Percentiles rank a stretch among this genome's conserved stretches.
phyloP scores from a whole-genome alignment of 2,329 filamentous ascomycete species.

The Elsinoe batatas region DNA sequence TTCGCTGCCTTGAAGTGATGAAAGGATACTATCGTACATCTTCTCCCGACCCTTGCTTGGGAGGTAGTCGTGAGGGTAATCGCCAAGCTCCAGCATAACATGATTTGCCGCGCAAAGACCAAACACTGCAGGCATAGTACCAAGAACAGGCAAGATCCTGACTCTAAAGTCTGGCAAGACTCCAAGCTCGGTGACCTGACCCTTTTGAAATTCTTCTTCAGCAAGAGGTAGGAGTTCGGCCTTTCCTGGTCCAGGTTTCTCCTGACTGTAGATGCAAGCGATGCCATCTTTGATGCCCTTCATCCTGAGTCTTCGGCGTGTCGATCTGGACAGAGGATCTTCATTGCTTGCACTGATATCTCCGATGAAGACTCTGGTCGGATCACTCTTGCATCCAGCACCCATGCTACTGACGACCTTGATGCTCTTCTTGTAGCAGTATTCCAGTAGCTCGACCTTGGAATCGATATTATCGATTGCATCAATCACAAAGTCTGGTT shows the following conservation, averaged over 20 bases:
- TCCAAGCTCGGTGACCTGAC: slow-evolving; percentile 73
- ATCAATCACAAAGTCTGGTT: slow-evolving; percentile 83
- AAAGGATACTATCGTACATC: slow-evolving; percentile 78
- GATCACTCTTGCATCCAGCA: slow-evolving; percentile 83
- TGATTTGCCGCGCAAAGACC: slow-evolving; percentile 88
- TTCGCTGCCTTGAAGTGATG: slow-evolving; percentile 64
- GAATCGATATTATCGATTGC: slow-evolving; percentile 98
- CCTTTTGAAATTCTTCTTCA: slow-evolving; percentile 81
- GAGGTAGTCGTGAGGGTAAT: slow-evolving; percentile 79
- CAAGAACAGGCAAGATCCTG: slow-evolving; percentile 86
- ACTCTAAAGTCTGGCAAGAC: slow-evolving; percentile 88
- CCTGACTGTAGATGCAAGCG: slow-evolving; percentile 83
- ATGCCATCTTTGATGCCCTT: slow-evolving; percentile 76
- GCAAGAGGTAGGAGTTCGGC: slow-evolving; percentile 77
- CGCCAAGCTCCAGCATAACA: slow-evolving; percentile 69
- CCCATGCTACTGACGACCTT: slow-evolving; percentile 93
- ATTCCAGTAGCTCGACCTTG: slow-evolving; percentile 81
- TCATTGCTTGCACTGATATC: slow-evolving; percentile 85
- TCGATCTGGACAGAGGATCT: slow-evolving; percentile 78
- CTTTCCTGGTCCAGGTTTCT: slow-evolving; percentile 83
- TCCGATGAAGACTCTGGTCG: slow-evolving; percentile 75
- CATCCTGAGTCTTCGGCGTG: slow-evolving; percentile 64
- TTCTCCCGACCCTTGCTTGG: slow-evolving; percentile 76
- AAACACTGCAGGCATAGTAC: slow-evolving; percentile 96
- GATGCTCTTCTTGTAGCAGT: slow-evolving; percentile 68